Evolutionary conservation across 2,329 filamentous ascomycete species (phyloP), one percentile per base, ranked within the genome.

Genomic region (Arthrobotrys sphaeroides): DNA sequence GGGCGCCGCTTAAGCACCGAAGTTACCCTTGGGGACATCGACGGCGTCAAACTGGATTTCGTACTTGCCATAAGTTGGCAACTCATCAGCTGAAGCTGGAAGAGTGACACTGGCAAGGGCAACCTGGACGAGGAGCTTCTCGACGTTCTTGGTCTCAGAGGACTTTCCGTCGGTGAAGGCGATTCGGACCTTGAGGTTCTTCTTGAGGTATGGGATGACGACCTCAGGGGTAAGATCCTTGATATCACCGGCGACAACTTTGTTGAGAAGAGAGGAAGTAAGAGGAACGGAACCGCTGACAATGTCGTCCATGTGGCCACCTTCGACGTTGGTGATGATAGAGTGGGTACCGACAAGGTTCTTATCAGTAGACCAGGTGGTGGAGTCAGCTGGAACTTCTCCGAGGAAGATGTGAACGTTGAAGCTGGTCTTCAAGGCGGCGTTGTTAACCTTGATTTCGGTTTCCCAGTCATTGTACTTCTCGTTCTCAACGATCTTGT

Each of bases 261-360:
- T 78, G 42, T 82, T 79, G 16, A 82, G 57, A 7, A 84, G 77
- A 13, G 80, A 81, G 0, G 80, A 79, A 0, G 84, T 84, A 3
- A 85, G 73, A 0, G 80, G 82, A 3, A 85, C 81, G 28, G 81
- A 83, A 16, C 83, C 83, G 2, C 83, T 83, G 28, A 85, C 80
- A 12, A 80, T 62, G 3, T 81, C 66, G 5, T 80, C 73, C 12
- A 78, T 68, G 5, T 77, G 77, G 2, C 79, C 78, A 9, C 28
- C 51, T 49, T 82, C 80, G 3, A 70, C 33, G 28, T 81, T 82
- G 2, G 82, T 82, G 51, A 84, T 81, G 9, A 82, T 79, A 1
- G 81, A 79, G 33, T 84, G 80, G 38, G 83, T 83, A 28, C 83
- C 83, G 20, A 85, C 81, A 31, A 83, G 83, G 53, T 83, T 83